These are phyloP conservation scores for Penicillium argentinense DNA, from an alignment of 495 filamentous ascomycete species.

Conservation along the genomic window DNA sequence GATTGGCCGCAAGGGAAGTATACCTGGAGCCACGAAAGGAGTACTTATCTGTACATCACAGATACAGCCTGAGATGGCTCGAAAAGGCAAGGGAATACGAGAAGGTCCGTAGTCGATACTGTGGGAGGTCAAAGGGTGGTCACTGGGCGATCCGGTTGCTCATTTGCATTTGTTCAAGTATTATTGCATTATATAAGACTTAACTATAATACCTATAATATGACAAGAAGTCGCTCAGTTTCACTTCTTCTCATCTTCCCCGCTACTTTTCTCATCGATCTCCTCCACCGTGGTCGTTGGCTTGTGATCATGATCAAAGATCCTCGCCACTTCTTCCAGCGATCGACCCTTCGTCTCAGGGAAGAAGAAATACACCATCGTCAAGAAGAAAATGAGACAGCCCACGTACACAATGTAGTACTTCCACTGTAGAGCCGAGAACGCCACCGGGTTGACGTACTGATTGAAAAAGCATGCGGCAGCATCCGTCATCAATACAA, in stretches of 20 bases:
- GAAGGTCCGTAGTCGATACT: background rate
- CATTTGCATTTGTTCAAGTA: background rate
- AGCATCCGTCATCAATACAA: constrained; percentile 59
- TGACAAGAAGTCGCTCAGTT: background rate
- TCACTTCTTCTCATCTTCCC: constrained; percentile 1
- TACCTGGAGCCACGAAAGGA: no score
- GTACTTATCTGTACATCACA: no score
- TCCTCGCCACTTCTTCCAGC: constrained; percentile 62
- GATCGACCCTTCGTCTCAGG: constrained; percentile 66
- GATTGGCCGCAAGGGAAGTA: constrained; percentile 14
- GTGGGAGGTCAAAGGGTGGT: no score
- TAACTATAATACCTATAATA: background rate
- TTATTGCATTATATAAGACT: background rate
- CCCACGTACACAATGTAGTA: constrained; percentile 63
- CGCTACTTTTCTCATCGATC: background rate
- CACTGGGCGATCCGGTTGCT: background rate
- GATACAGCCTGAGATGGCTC: no score
- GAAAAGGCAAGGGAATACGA: background rate
- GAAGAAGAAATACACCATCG: constrained; percentile 64
- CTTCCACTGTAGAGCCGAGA: constrained; percentile 52
- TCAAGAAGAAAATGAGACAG: constrained; percentile 53
- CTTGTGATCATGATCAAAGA: constrained; percentile 46
- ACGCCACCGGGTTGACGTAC: constrained; percentile 60
- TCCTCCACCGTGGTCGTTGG: background rate
- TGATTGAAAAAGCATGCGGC: constrained; percentile 57